A percentile compares a stretch with the other conserved stretches of the same genome.
Conservation (phyloP, 257 asterid species). For the Lithospermum erythrorhizon region DNA sequence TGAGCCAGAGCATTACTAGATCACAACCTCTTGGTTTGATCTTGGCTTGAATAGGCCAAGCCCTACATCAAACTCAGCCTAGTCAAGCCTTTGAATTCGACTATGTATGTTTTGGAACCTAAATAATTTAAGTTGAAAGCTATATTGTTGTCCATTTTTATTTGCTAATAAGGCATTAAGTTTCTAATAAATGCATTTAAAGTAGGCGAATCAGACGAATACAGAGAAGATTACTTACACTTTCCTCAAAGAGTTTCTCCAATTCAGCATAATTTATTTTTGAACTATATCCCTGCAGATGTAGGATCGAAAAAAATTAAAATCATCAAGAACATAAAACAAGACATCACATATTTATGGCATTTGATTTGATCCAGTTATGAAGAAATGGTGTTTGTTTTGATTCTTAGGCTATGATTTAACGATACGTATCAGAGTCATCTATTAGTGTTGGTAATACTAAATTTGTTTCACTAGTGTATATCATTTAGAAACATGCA, state of each 20-base stretch:
- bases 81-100: background rate
- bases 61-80: background rate
- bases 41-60: background rate
- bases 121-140: background rate
- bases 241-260: constrained; percentile 39
- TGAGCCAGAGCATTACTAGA: background rate
- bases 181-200: background rate
- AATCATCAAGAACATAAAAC: background rate
- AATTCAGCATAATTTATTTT: constrained; percentile 41
- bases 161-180: background rate
- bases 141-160: background rate
- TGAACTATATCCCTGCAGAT: constrained; percentile 45
- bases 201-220: background rate
- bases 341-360: background rate
- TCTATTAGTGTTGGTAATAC: background rate
- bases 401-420: background rate
- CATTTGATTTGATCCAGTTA: background rate
- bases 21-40: too few species aligned
- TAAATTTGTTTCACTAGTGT: background rate
- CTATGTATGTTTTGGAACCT: too few species aligned
- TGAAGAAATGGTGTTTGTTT: background rate
- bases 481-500: background rate
- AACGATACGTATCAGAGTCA: background rate
- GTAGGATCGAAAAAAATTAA: background rate
- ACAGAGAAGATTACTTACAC: constrained; percentile 28